Percentiles rank a stretch among this genome's conserved stretches.
phyloP scores from a whole-genome alignment of 73 alveolate genomes.

The Tetrahymena elliotti region DNA sequence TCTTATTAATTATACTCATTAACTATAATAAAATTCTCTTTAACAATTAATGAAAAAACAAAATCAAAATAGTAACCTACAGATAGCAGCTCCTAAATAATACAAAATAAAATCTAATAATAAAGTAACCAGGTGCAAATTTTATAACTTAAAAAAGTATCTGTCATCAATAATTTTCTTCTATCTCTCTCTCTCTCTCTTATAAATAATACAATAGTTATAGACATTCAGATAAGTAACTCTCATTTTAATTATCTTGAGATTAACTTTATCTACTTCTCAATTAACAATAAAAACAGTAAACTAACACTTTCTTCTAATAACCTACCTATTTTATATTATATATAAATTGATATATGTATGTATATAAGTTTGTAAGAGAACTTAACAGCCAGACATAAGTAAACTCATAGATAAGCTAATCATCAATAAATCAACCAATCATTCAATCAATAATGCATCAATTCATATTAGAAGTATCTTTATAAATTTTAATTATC shows the following conservation, averaged over 20 bases:
- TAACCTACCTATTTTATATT: too few relatives aligned
- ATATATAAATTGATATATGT: background rate
- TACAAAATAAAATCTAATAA: too few relatives aligned
- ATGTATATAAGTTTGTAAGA: background rate
- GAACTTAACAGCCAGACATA: background rate
- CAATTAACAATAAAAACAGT: background rate
- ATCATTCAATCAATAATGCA: too few relatives aligned
- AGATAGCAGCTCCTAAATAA: background rate
- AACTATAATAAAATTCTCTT: background rate
- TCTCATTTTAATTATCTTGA: background rate
- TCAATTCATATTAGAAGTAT: background rate
- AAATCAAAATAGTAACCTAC: too few relatives aligned
- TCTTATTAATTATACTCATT: background rate
- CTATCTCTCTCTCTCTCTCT: background rate
- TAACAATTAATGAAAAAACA: background rate
- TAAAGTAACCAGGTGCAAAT: background rate
- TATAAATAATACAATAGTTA: too few relatives aligned
- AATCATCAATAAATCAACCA: too few relatives aligned
- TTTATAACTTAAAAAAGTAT: too few relatives aligned
- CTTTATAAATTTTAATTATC: background rate
- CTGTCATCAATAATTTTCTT: background rate
- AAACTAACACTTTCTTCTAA: background rate
- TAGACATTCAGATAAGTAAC: background rate
- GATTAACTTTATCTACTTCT: background rate
- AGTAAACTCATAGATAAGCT: background rate